Percentiles rank a stretch among this genome's conserved stretches.
Evolutionary conservation across 306 rosid genomes (phyloP).

Genomic region (Morella rubra): DNA sequence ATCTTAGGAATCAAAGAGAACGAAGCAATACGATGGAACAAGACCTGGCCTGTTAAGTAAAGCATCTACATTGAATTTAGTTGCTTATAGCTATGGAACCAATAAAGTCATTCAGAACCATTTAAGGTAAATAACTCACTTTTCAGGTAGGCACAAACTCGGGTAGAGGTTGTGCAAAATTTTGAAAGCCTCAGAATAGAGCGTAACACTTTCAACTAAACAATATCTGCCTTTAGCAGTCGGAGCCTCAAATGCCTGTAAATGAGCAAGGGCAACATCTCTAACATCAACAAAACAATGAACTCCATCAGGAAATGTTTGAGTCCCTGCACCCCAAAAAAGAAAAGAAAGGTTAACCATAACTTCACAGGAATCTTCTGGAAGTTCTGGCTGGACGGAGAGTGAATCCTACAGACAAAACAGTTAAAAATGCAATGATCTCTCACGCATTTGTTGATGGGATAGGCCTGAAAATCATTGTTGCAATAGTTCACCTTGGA

Average conservation of each 20-base stretch:
- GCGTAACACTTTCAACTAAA: slow-evolving; percentile 52
- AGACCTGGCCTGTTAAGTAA: no score
- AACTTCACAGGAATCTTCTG: no score
- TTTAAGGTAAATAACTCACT: slow-evolving; percentile 38
- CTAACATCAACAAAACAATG: slow-evolving; percentile 66
- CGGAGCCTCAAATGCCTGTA: slow-evolving; percentile 72
- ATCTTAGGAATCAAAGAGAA: not conserved
- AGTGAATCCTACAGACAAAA: no score
- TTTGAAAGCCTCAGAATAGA: slow-evolving; percentile 48
- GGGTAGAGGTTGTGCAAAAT: slow-evolving; percentile 56
- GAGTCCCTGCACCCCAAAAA: slow-evolving; percentile 44
- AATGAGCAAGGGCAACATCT: slow-evolving; percentile 82
- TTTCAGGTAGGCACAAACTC: slow-evolving; percentile 49
- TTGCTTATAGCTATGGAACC: not conserved
- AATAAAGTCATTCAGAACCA: not conserved
- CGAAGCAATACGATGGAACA: not conserved
- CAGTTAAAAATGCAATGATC: no score
- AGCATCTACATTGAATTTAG: not conserved
- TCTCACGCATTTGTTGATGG: no score
- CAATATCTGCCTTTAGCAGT: slow-evolving; percentile 75
- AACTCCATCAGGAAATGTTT: slow-evolving; percentile 42
- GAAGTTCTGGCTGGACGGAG: no score
- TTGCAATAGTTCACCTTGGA: no score
- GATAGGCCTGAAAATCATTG: no score
- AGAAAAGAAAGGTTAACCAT: not conserved